phyloP scores from a whole-genome alignment of 2,329 filamentous ascomycete genomes.

The Aspergillus pseudoterreus region DNA sequence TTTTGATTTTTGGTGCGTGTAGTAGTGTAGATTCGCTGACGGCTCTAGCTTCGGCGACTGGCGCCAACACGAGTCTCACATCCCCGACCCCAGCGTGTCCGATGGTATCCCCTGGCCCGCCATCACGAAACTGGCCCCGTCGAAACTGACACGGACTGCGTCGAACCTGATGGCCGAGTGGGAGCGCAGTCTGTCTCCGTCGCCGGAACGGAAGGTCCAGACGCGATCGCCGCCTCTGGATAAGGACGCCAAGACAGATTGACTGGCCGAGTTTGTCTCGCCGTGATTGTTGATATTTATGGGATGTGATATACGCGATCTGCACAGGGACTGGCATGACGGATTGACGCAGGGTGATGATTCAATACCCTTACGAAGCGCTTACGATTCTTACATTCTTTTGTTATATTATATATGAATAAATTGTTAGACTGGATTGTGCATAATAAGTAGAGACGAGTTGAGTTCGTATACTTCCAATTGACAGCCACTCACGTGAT shows the following conservation, averaged over 20 bases:
- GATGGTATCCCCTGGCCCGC: constrained; percentile 61
- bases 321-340: constrained; percentile 8
- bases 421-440: not conserved
- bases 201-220: constrained; percentile 27
- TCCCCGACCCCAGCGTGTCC: constrained; percentile 29
- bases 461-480: not conserved
- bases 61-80: constrained; percentile 24
- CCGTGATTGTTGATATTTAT: no score
- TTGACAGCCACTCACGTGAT: constrained; percentile 18
- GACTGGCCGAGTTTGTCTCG: constrained; percentile 6
- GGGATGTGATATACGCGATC: constrained; percentile 4
- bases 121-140: constrained; percentile 68
- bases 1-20: constrained; percentile 12
- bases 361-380: constrained; percentile 26
- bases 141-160: constrained; percentile 77
- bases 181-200: constrained; percentile 71
- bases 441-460: not conserved
- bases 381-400: constrained; percentile 8
- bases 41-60: constrained; percentile 36
- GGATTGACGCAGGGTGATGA: constrained; percentile 32
- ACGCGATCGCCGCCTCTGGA: constrained; percentile 13
- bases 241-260: constrained; percentile 33
- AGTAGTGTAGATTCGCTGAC: constrained; percentile 27
- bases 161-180: constrained; percentile 84
- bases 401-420: not conserved